Percentiles rank a stretch among this genome's conserved stretches.
phyloP scores from a whole-genome alignment of 257 asterid genomes.

The Capsicum pubescens region DNA sequence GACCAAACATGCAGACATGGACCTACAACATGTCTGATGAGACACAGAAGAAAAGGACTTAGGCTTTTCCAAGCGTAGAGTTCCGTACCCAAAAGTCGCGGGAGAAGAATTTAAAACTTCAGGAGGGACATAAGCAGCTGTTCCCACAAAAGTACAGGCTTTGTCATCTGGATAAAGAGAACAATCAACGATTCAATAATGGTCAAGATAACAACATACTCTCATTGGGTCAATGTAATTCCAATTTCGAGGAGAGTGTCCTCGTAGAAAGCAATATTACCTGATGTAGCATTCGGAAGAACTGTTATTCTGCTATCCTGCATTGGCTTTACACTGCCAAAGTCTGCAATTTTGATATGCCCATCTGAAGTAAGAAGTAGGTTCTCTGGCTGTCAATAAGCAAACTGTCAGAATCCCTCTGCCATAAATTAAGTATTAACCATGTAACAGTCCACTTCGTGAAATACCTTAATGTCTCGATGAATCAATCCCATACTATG shows the following conservation, averaged over 20 bases:
- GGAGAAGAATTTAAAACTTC: constrained; percentile 98
- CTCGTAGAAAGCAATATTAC: constrained; percentile 41
- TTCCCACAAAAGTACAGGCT: constrained; percentile 99
- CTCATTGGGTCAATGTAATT: background rate
- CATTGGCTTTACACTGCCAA: constrained; percentile 99
- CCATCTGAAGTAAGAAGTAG: constrained; percentile 91
- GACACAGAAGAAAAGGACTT: background rate
- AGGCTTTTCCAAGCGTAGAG: constrained; percentile 26
- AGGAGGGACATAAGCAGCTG: constrained; percentile 99
- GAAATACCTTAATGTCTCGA: constrained; percentile 91
- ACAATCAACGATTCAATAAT: background rate
- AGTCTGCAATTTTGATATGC: constrained; percentile 97
- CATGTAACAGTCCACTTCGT: constrained; percentile 28
- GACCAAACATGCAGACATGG: background rate
- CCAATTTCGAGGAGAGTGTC: constrained; percentile 22
- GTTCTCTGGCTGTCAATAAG: constrained; percentile 86
- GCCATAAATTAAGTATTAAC: constrained; percentile 15
- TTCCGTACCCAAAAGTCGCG: constrained; percentile 80
- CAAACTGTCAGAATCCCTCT: constrained; percentile 44
- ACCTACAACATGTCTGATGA: background rate
- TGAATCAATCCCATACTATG: constrained; percentile 97
- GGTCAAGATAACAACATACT: background rate
- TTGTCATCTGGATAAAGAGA: constrained; percentile 71
- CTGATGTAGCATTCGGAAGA: constrained; percentile 98
- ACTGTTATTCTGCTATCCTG: constrained; percentile 89